Evolutionary conservation across 306 rosid species (phyloP), one percentile per base, ranked within the genome.

Genomic region (Arachis hypogaea): DNA sequence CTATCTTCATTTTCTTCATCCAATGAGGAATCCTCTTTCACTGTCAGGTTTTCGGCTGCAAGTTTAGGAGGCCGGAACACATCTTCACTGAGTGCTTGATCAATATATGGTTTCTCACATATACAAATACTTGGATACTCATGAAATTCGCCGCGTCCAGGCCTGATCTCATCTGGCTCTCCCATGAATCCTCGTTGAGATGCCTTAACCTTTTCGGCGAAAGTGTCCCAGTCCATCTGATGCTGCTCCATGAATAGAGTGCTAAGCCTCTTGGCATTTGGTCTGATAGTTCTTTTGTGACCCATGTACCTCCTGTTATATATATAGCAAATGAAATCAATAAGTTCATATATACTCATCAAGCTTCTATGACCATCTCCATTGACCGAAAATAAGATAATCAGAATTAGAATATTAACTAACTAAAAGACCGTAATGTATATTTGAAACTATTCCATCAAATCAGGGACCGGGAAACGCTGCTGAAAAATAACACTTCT

Each of bases 231-330:
- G 52, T 81, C 87, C 96, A 92, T 92, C 83, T 79, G 45, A 55
- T 82, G 86, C 85, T 96, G 85, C 41, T 87, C 87, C 90, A 79
- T 88, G 69, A 95, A 83, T 77, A 95, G 72, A 51, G 97, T 84
- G 64, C 98, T 95, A 40, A 95, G 99, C 85, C 83, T 95, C 89
- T 95, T 95, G 28, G 99, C 93, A 87, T 95, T 95, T 40, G 99
- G 99, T 80, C 98, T 88, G 44, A 95, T 88, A 79, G 99, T 95
- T 87, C 99, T 92, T 83, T 86, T 92, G 82, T 95, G 99, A 81
- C 98, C 97, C 93, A 90, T 87, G 44, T 92, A 92, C 85, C 99
- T 90, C 98, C 99, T 94, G 77, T 59, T 46, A 63, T 42, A 4
- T 46, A 63, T 42, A 4, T n/a, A 81, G 44, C 61, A 54, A 64